Percentiles rank a stretch among this genome's conserved stretches.
Evolutionary conservation across 2,329 filamentous ascomycete genomes (phyloP).

Genomic region (Cladosporium sp.): DNA sequence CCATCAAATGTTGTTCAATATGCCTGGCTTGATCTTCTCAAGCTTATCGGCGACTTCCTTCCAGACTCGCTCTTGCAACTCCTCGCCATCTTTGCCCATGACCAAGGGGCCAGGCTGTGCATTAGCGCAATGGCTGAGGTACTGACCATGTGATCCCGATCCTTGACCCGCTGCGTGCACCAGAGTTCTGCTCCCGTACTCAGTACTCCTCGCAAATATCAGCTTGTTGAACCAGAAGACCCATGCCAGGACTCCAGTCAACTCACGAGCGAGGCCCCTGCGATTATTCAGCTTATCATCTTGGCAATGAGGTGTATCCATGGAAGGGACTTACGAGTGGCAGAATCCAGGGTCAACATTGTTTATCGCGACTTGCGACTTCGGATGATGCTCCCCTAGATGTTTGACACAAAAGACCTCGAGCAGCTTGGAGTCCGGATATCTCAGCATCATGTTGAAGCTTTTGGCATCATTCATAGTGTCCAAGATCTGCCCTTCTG

Average conservation of each 20-base stretch:
- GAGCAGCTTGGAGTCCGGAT: constrained; percentile 39
- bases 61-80: constrained; percentile 34
- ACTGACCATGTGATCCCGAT: constrained; percentile 2
- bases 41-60: constrained; percentile 35
- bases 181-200: constrained; percentile 36
- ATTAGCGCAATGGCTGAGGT: not conserved
- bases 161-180: constrained; percentile 28
- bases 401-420: constrained; percentile 38
- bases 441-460: constrained; percentile 32
- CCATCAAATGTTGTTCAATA: constrained; percentile 15
- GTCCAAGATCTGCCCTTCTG: constrained; percentile 26
- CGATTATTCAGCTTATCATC: not conserved
- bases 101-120: constrained; percentile 27
- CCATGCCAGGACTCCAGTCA: not conserved
- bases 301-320: too few relatives aligned
- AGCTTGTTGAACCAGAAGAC: constrained; percentile 16
- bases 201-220: constrained; percentile 31
- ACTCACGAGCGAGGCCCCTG: not conserved
- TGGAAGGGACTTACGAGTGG: constrained; percentile 21
- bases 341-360: constrained; percentile 48
- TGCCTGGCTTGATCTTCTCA: constrained; percentile 32
- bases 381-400: constrained; percentile 25
- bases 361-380: constrained; percentile 40
- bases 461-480: constrained; percentile 29
- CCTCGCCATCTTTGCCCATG: constrained; percentile 31